Conservation (phyloP, 768 basidiomycete genomes). For the Kondoa malvinella region DNA sequence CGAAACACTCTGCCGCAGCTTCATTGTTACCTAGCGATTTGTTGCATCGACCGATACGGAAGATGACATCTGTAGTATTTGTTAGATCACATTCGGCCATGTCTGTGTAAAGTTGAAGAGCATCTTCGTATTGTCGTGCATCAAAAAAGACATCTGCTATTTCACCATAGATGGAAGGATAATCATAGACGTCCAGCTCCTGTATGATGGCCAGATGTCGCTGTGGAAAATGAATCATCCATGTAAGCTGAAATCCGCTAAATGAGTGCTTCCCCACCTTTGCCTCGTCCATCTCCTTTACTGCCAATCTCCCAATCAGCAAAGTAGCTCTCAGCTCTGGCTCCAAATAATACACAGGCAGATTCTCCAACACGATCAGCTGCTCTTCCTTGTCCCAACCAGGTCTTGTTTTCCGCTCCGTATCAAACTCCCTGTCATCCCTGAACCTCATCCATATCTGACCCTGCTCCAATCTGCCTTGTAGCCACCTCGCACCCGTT, state of each 20-base stretch:
- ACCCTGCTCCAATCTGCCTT: conserved; percentile 52
- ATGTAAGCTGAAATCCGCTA: background rate
- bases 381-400: conserved; percentile 38
- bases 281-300: conserved; percentile 64
- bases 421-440: conserved; percentile 76
- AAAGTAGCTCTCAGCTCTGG: conserved; percentile 66
- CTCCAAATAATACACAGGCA: conserved; percentile 42
- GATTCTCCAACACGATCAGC: conserved; percentile 25
- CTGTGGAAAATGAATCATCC: conserved; percentile 33
- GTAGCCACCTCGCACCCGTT: conserved; percentile 74
- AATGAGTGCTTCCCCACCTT: conserved; percentile 39
- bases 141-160: conserved; percentile 74
- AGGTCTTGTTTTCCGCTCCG: conserved; percentile 29
- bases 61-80: conserved; percentile 24
- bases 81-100: conserved; percentile 49
- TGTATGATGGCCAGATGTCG: conserved; percentile 59
- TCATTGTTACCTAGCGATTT: conserved; percentile 55
- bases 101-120: conserved; percentile 59
- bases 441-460: conserved; percentile 61
- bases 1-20: conserved; percentile 68
- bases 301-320: conserved; percentile 61
- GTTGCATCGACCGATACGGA: conserved; percentile 66
- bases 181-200: conserved; percentile 54
- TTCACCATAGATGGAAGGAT: conserved; percentile 60
- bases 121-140: conserved; percentile 55